These are phyloP conservation scores for Colletotrichum gigasporum DNA, from an alignment of 2,329 filamentous ascomycete species.

Conservation along the genomic window DNA sequence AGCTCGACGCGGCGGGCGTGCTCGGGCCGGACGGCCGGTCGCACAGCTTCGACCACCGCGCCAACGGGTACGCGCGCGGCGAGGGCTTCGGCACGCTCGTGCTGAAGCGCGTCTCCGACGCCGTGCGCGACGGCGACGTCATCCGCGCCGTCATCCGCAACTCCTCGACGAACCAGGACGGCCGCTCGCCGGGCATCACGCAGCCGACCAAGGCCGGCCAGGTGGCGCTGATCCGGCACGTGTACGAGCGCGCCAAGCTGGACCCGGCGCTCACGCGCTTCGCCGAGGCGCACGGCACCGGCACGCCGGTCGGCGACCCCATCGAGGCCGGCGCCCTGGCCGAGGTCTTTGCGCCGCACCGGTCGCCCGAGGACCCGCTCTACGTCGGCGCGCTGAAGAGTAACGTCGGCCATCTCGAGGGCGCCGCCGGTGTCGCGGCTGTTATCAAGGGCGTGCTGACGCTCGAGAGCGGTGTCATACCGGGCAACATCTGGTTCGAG, in stretches of 20 bases:
- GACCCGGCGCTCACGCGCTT: slow-evolving; percentile 39
- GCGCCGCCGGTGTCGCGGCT: slow-evolving; percentile 35
- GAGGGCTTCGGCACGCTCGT: slow-evolving; percentile 62
- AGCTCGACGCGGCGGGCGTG: slow-evolving; percentile 29
- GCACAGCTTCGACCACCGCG: slow-evolving; percentile 43
- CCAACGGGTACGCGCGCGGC: slow-evolving; percentile 44
- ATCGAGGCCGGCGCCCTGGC: slow-evolving; percentile 60
- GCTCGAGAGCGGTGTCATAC: slow-evolving; percentile 43
- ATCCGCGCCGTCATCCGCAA: slow-evolving; percentile 49
- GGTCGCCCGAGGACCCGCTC: slow-evolving; percentile 44
- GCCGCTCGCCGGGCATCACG: slow-evolving; percentile 50
- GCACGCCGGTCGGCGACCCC: slow-evolving; percentile 64
- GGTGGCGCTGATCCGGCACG: slow-evolving; percentile 45
- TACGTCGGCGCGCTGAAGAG: slow-evolving; percentile 32
- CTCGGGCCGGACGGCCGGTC: slow-evolving; percentile 42
- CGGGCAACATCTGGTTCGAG: slow-evolving; percentile 41
- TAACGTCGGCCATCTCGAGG: slow-evolving; percentile 41
- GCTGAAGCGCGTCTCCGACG: slow-evolving; percentile 58
- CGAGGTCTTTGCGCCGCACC: slow-evolving; percentile 50
- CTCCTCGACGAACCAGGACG: slow-evolving; percentile 52
- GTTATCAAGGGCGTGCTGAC: slow-evolving; percentile 41
- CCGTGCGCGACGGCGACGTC: slow-evolving; percentile 51
- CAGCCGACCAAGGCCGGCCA: slow-evolving; percentile 42
- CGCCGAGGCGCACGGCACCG: slow-evolving; percentile 61
- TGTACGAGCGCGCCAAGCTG: slow-evolving; percentile 43